Base-by-base conservation (phyloP, 345 rosid genomes). In the Brassica nigra region DNA sequence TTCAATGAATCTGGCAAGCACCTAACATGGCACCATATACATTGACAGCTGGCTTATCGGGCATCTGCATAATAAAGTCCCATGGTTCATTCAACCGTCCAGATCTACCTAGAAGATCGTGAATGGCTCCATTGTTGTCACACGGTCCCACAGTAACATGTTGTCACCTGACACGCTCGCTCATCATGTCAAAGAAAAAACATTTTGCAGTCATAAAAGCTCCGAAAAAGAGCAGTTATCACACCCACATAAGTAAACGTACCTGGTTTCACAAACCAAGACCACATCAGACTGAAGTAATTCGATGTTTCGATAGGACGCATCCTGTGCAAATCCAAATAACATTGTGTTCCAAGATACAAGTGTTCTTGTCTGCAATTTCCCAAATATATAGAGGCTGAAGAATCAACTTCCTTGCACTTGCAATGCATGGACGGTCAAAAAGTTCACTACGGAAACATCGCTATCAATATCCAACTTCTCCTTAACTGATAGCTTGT, bases 261-360 rank as follows among this genome's bases (percentile, higher is more conserved):
- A 74, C 88, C 94, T 5, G 91, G 91, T 81, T 85, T 82, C 68
- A 86, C 79, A 23, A 31, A 72, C 57, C 29, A 73, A 73, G 81
- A 80, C 31, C 12, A 80, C 88, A 89, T 88, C 84, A 82, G 71
- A 52, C 86, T 85, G 69, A 91, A 89, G 80, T 70, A 86, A 82
- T 80, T 85, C 70, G 90, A 80, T 39, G 97, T 94, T 80, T 93
- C 88, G 6, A 80, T 82, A 4, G 89, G 88, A 15, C 84, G 68
- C 89, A 65, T 90, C 91, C 70, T 93, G 97, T 20, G 91, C 89
- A 73, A 80, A 90, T 66, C 95, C 92, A 76, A 90, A 78, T 80
- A 91, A 88, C 89, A 93, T 85, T 15, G 94, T 89, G 80, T 91
- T 93, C 95, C 97, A 93, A 44, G 97, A 91, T 44, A 91, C 97